A percentile compares a stretch with the other conserved stretches of the same genome.
These are phyloP conservation scores for Tilletia indica DNA, from an alignment of 1,284 basidiomycete species.

Conservation along the genomic window DNA sequence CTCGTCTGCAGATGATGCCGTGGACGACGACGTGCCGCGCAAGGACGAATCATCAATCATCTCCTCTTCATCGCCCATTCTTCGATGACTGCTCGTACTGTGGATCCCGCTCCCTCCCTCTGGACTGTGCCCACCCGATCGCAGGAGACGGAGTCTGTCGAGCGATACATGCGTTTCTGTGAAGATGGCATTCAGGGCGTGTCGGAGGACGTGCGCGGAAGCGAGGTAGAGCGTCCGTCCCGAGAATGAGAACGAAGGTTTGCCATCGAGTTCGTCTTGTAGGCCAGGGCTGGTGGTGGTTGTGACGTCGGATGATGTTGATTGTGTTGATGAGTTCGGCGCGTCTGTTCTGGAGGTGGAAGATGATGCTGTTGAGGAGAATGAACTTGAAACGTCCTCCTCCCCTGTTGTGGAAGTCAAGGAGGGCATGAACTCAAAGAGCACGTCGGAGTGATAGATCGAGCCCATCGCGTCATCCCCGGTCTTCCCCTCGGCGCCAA, in stretches of 20 bases:
- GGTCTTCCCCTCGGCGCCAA: background rate
- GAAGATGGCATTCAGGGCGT: slow-evolving; percentile 43
- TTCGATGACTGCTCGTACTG: too few relatives aligned
- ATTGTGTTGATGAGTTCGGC: background rate
- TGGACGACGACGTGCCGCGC: too few relatives aligned
- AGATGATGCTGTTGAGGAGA: background rate
- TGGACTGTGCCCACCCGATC: background rate
- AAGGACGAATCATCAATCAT: too few relatives aligned
- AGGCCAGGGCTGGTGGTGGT: background rate
- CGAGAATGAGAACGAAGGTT: slow-evolving; percentile 40
- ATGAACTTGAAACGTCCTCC: background rate
- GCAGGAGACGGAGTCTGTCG: slow-evolving; percentile 26
- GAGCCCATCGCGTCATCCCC: background rate
- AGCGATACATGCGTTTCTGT: slow-evolving; percentile 34
- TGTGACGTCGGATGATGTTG: background rate
- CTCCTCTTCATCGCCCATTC: too few relatives aligned
- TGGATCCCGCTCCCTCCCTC: too few relatives aligned
- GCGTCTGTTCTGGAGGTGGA: background rate
- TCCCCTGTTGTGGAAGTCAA: background rate
- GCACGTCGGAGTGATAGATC: slow-evolving; percentile 41
- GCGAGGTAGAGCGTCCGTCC: slow-evolving; percentile 46
- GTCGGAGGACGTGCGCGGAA: slow-evolving; percentile 41
- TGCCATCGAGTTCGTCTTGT: slow-evolving; percentile 11
- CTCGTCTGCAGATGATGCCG: slow-evolving; percentile 27
- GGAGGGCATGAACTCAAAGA: slow-evolving; percentile 35